Conservation (phyloP, 1,284 basidiomycete genomes). For the Ganoderma resinaceum region DNA sequence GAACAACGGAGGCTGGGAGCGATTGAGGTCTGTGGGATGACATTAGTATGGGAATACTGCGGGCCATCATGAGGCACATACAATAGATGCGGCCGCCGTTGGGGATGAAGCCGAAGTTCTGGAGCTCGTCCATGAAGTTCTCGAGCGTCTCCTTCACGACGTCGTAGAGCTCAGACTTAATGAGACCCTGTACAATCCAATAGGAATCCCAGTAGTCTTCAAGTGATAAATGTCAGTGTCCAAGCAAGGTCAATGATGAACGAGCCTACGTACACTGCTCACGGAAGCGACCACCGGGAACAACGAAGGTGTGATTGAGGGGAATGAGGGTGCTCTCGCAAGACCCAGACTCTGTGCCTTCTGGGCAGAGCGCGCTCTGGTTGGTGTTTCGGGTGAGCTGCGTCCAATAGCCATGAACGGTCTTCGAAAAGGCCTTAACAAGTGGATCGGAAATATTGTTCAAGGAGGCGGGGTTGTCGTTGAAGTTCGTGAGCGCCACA, state of each 20-base stretch:
- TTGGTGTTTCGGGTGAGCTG: slow-evolving; percentile 83
- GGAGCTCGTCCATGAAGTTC: slow-evolving; percentile 94
- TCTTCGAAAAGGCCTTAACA: slow-evolving; percentile 75
- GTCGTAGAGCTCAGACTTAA: slow-evolving; percentile 78
- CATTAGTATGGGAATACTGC: slow-evolving; percentile 1
- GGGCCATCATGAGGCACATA: slow-evolving; percentile 38
- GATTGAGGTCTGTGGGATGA: slow-evolving; percentile 69
- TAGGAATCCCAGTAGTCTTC: slow-evolving; percentile 85
- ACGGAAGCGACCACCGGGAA: slow-evolving; percentile 83
- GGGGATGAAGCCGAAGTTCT: slow-evolving; percentile 86
- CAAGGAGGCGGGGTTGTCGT: slow-evolving; percentile 71
- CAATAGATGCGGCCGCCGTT: slow-evolving; percentile 90
- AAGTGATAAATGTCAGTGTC: neutral
- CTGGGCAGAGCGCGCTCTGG: slow-evolving; percentile 65
- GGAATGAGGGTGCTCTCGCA: slow-evolving; percentile 90
- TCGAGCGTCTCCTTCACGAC: slow-evolving; percentile 81
- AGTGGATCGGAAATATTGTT: slow-evolving; percentile 76
- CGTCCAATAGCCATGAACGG: slow-evolving; percentile 86
- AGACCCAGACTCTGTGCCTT: slow-evolving; percentile 49
- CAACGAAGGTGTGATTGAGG: slow-evolving; percentile 88
- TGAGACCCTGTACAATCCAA: slow-evolving; percentile 87
- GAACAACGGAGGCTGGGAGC: slow-evolving; percentile 91
- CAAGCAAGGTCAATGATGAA: neutral
- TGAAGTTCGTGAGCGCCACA: slow-evolving; percentile 68
- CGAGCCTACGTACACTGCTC: slow-evolving; percentile 61